Conservation (phyloP, 805 yeast species). For the Zygoascus biomembranicola region DNA sequence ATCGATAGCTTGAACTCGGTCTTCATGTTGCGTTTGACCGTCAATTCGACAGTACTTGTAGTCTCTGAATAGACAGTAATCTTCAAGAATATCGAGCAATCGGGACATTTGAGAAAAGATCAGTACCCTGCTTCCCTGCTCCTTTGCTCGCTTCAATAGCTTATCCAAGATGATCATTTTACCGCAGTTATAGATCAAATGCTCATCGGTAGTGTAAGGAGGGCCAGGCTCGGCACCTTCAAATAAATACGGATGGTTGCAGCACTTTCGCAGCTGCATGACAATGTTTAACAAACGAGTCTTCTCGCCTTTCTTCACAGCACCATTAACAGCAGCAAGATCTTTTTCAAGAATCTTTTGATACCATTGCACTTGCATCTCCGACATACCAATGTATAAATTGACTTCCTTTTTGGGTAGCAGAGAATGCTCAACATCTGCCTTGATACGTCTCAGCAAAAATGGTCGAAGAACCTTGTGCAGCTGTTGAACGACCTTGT, state of each 20-base stretch:
- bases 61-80: constrained; percentile 78
- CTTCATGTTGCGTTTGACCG: constrained; percentile 90
- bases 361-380: constrained; percentile 93
- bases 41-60: constrained; percentile 87
- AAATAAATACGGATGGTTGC: constrained; percentile 93
- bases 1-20: constrained; percentile 85
- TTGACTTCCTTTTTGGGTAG: constrained; percentile 87
- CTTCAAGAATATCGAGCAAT: constrained; percentile 81
- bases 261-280: constrained; percentile 93
- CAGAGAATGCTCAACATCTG: constrained; percentile 87
- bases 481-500: constrained; percentile 75
- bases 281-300: constrained; percentile 87
- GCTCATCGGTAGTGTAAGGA: constrained; percentile 93
- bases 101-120: constrained; percentile 94
- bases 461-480: constrained; percentile 87
- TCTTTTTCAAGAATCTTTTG: constrained; percentile 82
- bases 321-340: constrained; percentile 94
- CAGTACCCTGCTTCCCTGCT: constrained; percentile 79
- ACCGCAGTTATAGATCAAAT: constrained; percentile 80
- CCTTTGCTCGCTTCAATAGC: constrained; percentile 59
- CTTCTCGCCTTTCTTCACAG: constrained; percentile 87
- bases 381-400: constrained; percentile 88
- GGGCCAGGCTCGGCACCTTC: constrained; percentile 99
- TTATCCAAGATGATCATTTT: constrained; percentile 86
- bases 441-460: constrained; percentile 76